These are phyloP conservation scores for Exophiala spinifera DNA, from an alignment of 2,329 filamentous ascomycete genomes.

Conservation along the genomic window DNA sequence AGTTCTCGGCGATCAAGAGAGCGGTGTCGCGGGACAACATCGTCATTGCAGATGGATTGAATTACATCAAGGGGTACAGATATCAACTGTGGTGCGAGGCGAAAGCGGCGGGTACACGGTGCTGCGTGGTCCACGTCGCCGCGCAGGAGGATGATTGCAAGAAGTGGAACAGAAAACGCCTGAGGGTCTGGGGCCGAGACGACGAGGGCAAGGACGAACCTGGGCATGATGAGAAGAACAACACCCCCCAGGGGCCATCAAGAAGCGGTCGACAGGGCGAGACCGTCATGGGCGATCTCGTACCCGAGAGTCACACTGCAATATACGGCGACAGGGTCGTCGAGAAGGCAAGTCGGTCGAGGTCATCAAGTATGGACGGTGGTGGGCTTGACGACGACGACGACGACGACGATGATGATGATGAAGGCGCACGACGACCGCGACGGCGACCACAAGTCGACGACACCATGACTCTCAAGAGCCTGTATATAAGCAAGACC, in stretches of 20 bases:
- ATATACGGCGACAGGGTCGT: slow-evolving; percentile 28
- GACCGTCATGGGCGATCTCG: slow-evolving; percentile 24
- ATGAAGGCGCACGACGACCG: not conserved
- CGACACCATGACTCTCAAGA: slow-evolving; percentile 28
- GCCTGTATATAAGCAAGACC: slow-evolving; percentile 24
- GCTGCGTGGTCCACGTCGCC: slow-evolving; percentile 53
- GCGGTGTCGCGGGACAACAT: slow-evolving; percentile 56
- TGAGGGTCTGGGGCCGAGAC: slow-evolving; percentile 17
- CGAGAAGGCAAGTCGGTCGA: slow-evolving; percentile 4
- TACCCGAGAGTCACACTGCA: slow-evolving; percentile 30
- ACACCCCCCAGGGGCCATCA: not conserved
- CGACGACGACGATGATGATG: slow-evolving; percentile 8
- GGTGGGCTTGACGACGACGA: slow-evolving; percentile 6
- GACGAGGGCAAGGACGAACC: not conserved
- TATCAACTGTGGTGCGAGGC: slow-evolving; percentile 67
- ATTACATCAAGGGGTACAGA: slow-evolving; percentile 67
- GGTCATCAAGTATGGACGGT: slow-evolving; percentile 19
- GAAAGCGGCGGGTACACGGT: slow-evolving; percentile 60
- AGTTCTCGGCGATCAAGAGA: slow-evolving; percentile 61
- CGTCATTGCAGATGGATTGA: slow-evolving; percentile 62
- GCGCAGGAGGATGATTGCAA: slow-evolving; percentile 28
- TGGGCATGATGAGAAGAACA: not conserved
- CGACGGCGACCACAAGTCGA: slow-evolving; percentile 3
- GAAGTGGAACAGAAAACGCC: slow-evolving; percentile 27
- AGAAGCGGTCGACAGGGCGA: slow-evolving; percentile 10